These are phyloP conservation scores for Plantago elongata DNA, from an alignment of 257 asterid genomes.

Conservation along the genomic window DNA sequence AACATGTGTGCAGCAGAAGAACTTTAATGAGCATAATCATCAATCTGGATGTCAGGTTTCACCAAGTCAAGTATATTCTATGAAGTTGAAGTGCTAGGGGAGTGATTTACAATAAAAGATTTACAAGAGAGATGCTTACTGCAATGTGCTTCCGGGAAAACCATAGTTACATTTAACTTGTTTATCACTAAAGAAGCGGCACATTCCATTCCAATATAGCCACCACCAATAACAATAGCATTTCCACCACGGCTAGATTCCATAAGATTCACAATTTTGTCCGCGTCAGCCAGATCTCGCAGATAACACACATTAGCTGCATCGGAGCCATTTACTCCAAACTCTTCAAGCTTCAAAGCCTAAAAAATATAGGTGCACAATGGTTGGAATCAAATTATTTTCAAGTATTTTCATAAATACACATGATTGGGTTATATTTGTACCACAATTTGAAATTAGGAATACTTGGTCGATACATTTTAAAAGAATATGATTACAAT, in stretches of 20 bases:
- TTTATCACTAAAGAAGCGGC: conserved; percentile 84
- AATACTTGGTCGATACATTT: no score
- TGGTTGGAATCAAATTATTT: conserved; percentile 17
- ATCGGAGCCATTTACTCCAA: conserved; percentile 74
- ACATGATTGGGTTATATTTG: no score
- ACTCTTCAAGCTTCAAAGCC: conserved; percentile 93
- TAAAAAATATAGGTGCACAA: conserved; percentile 28
- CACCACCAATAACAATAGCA: conserved; percentile 87
- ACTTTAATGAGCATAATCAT: conserved; percentile 16
- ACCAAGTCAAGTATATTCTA: not conserved
- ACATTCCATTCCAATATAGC: conserved; percentile 93
- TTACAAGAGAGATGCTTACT: conserved; percentile 41
- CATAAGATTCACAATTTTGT: conserved; percentile 61
- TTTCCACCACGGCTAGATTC: conserved; percentile 62
- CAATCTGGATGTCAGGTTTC: not conserved
- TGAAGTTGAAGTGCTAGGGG: no score
- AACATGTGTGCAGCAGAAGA: conserved; percentile 1
- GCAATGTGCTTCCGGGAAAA: conserved; percentile 85
- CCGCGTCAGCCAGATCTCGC: conserved; percentile 75
- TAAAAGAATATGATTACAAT: no score
- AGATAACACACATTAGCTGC: conserved; percentile 77
- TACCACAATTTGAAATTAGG: no score
- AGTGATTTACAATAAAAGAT: not conserved
- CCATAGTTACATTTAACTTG: conserved; percentile 73
- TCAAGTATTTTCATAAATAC: not conserved